Evolutionary conservation across 192 early-diverging fungal genomes (phyloP).

Genomic region (Coemansia sp.): DNA sequence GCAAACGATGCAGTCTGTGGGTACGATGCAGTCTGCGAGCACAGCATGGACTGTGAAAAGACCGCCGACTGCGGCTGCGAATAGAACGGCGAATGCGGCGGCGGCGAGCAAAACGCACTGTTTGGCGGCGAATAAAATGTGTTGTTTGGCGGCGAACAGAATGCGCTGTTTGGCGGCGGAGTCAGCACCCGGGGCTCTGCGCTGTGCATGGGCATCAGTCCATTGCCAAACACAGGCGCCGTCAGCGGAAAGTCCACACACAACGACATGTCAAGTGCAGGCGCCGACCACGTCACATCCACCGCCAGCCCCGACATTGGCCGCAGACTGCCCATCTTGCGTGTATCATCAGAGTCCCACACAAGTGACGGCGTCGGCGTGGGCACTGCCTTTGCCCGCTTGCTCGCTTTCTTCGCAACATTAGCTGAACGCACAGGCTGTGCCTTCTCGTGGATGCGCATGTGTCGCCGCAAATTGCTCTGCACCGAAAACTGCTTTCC

Average conservation of each 20-base stretch:
- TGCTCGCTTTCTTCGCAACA: conserved; percentile 2
- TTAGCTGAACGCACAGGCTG: background rate
- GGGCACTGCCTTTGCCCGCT: background rate
- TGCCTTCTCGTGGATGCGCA: conserved; percentile 43
- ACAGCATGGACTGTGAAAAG: background rate
- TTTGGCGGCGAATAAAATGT: background rate
- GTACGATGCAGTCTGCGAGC: background rate
- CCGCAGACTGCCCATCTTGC: background rate
- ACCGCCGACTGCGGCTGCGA: background rate
- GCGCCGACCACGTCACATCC: background rate
- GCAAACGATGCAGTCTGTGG: background rate
- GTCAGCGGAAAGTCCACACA: background rate
- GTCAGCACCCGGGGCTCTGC: background rate
- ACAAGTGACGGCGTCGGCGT: conserved; percentile 8
- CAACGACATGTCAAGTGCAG: background rate
- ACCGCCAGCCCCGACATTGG: background rate
- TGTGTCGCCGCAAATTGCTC: conserved; percentile 49
- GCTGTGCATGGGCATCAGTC: background rate
- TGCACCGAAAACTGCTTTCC: conserved; percentile 52
- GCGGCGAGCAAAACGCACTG: background rate
- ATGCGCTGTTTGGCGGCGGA: background rate
- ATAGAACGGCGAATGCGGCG: background rate
- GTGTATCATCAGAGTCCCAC: conserved; percentile 1
- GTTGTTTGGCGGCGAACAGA: background rate
- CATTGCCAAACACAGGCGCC: background rate